Evolutionary conservation across 2,329 filamentous ascomycete species (phyloP).

Genomic region (Pleomassaria siparia): DNA sequence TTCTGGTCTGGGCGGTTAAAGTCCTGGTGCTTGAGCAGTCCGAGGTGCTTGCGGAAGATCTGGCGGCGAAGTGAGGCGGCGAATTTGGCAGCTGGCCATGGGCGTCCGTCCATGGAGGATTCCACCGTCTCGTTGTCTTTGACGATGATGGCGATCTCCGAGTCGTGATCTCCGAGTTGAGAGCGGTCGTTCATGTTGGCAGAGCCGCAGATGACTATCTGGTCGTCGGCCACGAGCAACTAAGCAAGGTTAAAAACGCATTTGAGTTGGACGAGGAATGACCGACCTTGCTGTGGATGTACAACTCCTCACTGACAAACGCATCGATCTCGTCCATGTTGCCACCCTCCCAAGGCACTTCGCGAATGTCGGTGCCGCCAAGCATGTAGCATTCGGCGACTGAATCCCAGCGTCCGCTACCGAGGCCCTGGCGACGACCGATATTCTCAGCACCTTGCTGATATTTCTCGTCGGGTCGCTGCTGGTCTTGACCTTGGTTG

Average conservation of each 20-base stretch:
- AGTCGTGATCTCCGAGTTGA: conserved; percentile 82
- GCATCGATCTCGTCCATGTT: conserved; percentile 60
- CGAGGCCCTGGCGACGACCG: conserved; percentile 48
- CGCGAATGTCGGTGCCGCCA: conserved; percentile 68
- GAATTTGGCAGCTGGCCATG: conserved; percentile 72
- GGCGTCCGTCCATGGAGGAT: conserved; percentile 71
- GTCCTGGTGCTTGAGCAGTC: conserved; percentile 74
- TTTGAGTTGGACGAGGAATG: not conserved
- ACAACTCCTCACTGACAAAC: conserved; percentile 64
- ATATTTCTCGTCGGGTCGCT: conserved; percentile 63
- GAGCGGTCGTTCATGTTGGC: conserved; percentile 71
- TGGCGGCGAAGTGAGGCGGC: conserved; percentile 79
- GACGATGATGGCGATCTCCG: conserved; percentile 86
- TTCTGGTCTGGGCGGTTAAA: conserved; percentile 62
- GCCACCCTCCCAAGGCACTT: conserved; percentile 61
- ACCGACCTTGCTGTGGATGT: conserved; percentile 64
- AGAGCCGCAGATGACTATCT: conserved; percentile 77
- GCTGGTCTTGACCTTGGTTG: conserved; percentile 22
- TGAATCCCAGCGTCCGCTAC: conserved; percentile 67
- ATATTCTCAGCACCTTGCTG: conserved; percentile 69
- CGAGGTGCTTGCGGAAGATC: conserved; percentile 89
- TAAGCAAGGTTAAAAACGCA: conserved; percentile 23
- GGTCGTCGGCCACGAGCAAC: conserved; percentile 79
- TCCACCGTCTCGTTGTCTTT: conserved; percentile 73
- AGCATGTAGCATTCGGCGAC: conserved; percentile 84